Percentiles rank a stretch among this genome's conserved stretches.
phyloP scores from a whole-genome alignment of 768 basidiomycete genomes.

The Suillus tomentosus region DNA sequence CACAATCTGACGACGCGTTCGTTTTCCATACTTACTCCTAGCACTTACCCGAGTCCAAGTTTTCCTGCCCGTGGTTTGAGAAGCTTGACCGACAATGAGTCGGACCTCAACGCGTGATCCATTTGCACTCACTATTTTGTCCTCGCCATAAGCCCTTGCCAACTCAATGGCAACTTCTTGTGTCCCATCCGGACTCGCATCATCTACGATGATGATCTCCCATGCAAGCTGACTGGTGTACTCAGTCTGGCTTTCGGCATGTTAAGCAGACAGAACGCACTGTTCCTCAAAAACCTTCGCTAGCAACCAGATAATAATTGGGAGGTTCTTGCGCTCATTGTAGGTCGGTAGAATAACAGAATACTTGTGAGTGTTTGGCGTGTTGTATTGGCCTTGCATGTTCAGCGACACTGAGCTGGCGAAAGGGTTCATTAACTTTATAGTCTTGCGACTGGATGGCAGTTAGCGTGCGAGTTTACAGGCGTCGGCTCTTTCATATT shows the following conservation, averaged over 20 bases:
- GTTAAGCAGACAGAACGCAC: slow-evolving; percentile 45
- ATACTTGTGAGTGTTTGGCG: slow-evolving; percentile 69
- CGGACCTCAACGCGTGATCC: not conserved
- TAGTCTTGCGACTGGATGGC: slow-evolving; percentile 4
- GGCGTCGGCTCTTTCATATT: not conserved
- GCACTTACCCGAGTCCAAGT: slow-evolving; percentile 79
- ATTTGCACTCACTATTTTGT: slow-evolving; percentile 64
- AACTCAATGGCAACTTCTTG: slow-evolving; percentile 85
- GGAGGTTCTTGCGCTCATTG: slow-evolving; percentile 91
- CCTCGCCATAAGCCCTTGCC: slow-evolving; percentile 77
- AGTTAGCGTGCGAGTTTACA: slow-evolving; percentile 10
- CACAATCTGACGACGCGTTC: not conserved
- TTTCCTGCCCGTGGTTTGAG: slow-evolving; percentile 89
- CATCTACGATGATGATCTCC: slow-evolving; percentile 92
- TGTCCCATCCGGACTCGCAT: slow-evolving; percentile 91
- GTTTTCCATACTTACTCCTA: not conserved
- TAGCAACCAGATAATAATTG: slow-evolving; percentile 84
- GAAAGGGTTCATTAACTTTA: slow-evolving; percentile 61
- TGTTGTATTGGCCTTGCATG: slow-evolving; percentile 57
- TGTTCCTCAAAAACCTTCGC: slow-evolving; percentile 75
- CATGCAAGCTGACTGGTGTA: slow-evolving; percentile 65
- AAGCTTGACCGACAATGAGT: slow-evolving; percentile 46
- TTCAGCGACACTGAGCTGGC: slow-evolving; percentile 54
- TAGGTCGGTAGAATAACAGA: slow-evolving; percentile 94
- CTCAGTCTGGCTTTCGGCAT: slow-evolving; percentile 17